Evolutionary conservation across 2,329 filamentous ascomycete genomes (phyloP).

Genomic region (Paecilomyces variotii): DNA sequence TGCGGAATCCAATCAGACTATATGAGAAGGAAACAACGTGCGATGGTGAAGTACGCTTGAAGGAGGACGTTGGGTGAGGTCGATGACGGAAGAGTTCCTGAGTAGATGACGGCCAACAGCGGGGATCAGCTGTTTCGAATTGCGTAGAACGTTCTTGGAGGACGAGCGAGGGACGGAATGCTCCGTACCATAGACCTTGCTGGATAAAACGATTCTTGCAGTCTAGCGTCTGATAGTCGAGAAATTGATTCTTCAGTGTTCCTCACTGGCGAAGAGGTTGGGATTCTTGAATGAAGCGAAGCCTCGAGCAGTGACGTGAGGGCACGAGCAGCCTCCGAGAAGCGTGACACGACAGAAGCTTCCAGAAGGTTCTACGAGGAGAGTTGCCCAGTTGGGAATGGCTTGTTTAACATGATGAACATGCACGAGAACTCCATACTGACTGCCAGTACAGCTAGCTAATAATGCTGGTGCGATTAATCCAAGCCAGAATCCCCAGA

Average conservation of each 20-base stretch:
- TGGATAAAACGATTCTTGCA: not conserved
- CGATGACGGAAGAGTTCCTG: slow-evolving; percentile 1
- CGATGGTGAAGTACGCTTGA: slow-evolving; percentile 1
- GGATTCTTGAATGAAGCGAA: not conserved
- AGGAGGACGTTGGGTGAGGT: slow-evolving; percentile 4
- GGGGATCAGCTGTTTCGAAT: slow-evolving; percentile 18
- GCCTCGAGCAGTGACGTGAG: not conserved
- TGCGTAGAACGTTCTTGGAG: slow-evolving; percentile 24
- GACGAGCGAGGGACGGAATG: not conserved
- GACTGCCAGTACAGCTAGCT: not conserved
- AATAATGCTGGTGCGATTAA: not conserved
- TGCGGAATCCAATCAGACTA: slow-evolving; percentile 6
- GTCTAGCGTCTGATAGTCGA: not conserved
- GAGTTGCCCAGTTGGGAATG: not conserved
- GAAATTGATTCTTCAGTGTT: not conserved
- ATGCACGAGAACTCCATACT: no score
- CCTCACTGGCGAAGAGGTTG: no score
- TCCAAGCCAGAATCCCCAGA: not conserved
- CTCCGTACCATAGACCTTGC: not conserved
- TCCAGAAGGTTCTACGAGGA: not conserved
- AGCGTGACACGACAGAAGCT: not conserved
- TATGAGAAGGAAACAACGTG: slow-evolving; percentile 3
- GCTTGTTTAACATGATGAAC: not conserved
- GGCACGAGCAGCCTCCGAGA: not conserved
- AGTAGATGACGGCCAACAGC: not conserved